Percentiles rank a stretch among this genome's conserved stretches.
phyloP scores from a whole-genome alignment of 805 yeast genomes.

The Saturnispora zaruensis region DNA sequence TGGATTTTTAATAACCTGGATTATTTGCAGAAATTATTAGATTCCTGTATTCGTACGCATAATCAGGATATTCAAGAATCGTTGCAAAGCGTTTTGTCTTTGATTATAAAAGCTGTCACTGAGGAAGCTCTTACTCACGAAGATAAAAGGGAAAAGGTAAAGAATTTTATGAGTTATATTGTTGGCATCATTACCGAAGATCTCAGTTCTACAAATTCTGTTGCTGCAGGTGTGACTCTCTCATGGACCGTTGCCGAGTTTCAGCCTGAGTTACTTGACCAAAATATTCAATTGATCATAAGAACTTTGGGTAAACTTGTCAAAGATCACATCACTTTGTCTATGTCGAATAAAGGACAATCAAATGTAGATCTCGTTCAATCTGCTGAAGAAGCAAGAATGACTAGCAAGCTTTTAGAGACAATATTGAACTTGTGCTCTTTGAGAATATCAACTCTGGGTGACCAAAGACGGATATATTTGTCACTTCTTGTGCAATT shows the following conservation, averaged over 20 bases:
- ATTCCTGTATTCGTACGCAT: conserved; percentile 72
- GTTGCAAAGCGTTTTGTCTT: conserved; percentile 63
- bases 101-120: conserved; percentile 59
- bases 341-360: conserved; percentile 37
- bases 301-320: conserved; percentile 83
- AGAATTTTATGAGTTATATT: conserved; percentile 51
- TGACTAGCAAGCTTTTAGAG: conserved; percentile 68
- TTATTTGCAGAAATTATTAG: conserved; percentile 64
- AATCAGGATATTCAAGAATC: conserved; percentile 84
- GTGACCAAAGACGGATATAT: conserved; percentile 89
- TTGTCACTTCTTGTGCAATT: conserved; percentile 79
- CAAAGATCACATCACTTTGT: conserved; percentile 70
- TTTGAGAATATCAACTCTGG: conserved; percentile 73
- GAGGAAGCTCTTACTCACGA: conserved; percentile 41
- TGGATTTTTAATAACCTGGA: conserved; percentile 74
- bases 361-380: conserved; percentile 16
- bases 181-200: conserved; percentile 72
- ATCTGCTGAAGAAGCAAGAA: conserved; percentile 60
- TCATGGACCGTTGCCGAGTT: conserved; percentile 75
- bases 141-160: conserved; percentile 34
- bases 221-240: conserved; percentile 78
- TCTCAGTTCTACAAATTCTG: conserved; percentile 57
- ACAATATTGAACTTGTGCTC: conserved; percentile 72
- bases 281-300: conserved; percentile 68
- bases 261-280: conserved; percentile 66